Conservation (phyloP, 352 stramenopile species). For the Pythium vanterpoolii region DNA sequence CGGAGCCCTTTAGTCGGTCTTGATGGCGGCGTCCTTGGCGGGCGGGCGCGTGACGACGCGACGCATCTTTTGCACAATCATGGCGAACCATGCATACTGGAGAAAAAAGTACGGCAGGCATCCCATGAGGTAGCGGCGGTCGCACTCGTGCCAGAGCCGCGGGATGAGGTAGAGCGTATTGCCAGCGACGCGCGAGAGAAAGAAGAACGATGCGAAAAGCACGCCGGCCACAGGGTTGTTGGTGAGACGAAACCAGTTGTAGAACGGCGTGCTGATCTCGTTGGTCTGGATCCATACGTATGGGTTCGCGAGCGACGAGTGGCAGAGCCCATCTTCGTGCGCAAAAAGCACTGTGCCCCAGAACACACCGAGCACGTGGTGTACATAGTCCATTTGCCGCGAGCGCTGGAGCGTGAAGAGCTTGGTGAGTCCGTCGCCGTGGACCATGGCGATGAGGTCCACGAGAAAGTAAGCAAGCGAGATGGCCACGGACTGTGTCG, state of each 20-base stretch:
- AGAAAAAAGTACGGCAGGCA: conserved; percentile 66
- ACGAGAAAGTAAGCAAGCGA: conserved; percentile 73
- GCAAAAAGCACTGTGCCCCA: conserved; percentile 58
- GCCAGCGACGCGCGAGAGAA: conserved; percentile 64
- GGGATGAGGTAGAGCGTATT: conserved; percentile 69
- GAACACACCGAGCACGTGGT: conserved; percentile 65
- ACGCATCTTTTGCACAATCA: conserved; percentile 61
- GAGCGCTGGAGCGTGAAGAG: conserved; percentile 37
- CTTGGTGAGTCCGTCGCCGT: conserved; percentile 40
- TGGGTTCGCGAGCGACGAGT: conserved; percentile 46
- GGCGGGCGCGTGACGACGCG: conserved; percentile 1
- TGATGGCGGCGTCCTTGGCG: not conserved
- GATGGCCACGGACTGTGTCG: conserved; percentile 52
- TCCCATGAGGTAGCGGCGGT: conserved; percentile 47
- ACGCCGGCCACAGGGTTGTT: conserved; percentile 47
- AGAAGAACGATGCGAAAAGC: conserved; percentile 62
- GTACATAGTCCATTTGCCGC: conserved; percentile 66
- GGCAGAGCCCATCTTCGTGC: conserved; percentile 58
- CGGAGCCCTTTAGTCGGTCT: conserved; percentile 6
- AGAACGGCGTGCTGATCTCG: conserved; percentile 77
- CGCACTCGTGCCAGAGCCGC: conserved; percentile 35
- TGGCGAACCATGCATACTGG: conserved; percentile 75
- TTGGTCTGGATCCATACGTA: conserved; percentile 87
- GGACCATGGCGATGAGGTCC: conserved; percentile 60
- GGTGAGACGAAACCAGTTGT: conserved; percentile 78